Evolutionary conservation across 352 stramenopile genomes (phyloP), one percentile per base, ranked within the genome.

Genomic region (Phytophthora quininea): DNA sequence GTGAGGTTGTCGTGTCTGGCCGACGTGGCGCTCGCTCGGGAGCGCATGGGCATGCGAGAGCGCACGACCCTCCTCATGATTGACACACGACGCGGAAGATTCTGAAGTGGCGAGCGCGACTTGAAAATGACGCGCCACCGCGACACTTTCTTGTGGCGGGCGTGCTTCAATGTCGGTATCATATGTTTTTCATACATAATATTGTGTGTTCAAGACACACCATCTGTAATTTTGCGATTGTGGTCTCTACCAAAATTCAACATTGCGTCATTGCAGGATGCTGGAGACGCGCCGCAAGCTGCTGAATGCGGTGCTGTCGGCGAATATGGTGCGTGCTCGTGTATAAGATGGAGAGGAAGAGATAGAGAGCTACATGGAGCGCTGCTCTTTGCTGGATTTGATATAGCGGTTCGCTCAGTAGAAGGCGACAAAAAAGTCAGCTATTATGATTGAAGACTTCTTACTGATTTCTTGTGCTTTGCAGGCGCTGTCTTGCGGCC

Each of bases 301-400:
- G 58, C 83, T 95, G 30, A 93, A 93, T 74, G 76, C 71, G 38
- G 79, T 83, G 66, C 81, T 95, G 37, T 64, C 79, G 35, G 54
- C 54, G 43, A 93, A 90, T 50, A 77, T 93, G 64, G 87, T 95
- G 55, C 52, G 86, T 79, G 10, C 56, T n/a, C 43, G 0, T 7
- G n/a, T 31, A 5, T 4, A 19, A 0, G n/a, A 42, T 27, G 11
- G 49, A 37, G 14, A 53, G 24, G 7, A 1, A 3, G 24, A 66
- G 29, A 27, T 11, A 1, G 11, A 19, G 5, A 31, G 32, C 49
- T 64, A 12, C 27, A 11, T 59, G 35, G 45, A 67, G 10, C 29
- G 12, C 30, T 15, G 10, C 14, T 12, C 30, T 11, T 32, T 30
- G 19, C 24, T 32, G 10, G 49, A 7, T 11, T 29, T 38, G 9